A percentile compares a stretch with the other conserved stretches of the same genome.
phyloP scores from a whole-genome alignment of 1,139 yeast genomes.

The Hansenula anomala region DNA sequence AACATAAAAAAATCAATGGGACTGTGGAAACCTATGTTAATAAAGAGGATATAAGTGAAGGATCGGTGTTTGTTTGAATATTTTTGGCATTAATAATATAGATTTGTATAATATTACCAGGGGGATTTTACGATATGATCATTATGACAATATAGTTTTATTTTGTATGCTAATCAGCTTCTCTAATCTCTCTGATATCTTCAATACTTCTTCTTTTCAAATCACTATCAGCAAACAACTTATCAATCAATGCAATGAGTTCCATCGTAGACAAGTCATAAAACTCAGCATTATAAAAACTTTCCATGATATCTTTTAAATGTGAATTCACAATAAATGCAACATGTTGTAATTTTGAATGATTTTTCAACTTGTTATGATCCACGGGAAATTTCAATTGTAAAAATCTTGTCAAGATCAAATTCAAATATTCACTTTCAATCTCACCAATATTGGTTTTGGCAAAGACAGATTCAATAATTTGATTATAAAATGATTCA shows the following conservation, averaged over 20 bases:
- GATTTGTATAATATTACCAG: too few species aligned
- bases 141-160: background rate
- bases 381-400: slow-evolving; percentile 8
- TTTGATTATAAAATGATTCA: slow-evolving; percentile 20
- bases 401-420: slow-evolving; percentile 15
- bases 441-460: slow-evolving; percentile 21
- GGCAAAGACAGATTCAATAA: slow-evolving; percentile 17
- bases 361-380: slow-evolving; percentile 19
- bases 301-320: slow-evolving; percentile 63
- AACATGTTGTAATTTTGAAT: slow-evolving; percentile 41
- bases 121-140: background rate
- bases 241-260: slow-evolving; percentile 50
- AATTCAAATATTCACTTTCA: slow-evolving; percentile 19
- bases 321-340: slow-evolving; percentile 46
- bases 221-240: slow-evolving; percentile 70
- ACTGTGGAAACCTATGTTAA: background rate
- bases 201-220: slow-evolving; percentile 54
- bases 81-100: background rate
- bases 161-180: slow-evolving; percentile 15
- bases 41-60: background rate
- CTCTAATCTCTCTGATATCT: slow-evolving; percentile 51
- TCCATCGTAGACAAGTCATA: slow-evolving; percentile 69
- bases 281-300: slow-evolving; percentile 70
- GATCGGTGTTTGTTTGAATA: background rate
- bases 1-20: slow-evolving; percentile 1